Evolutionary conservation across 2,329 filamentous ascomycete genomes (phyloP).

Genomic region (Davidsoniella virescens): DNA sequence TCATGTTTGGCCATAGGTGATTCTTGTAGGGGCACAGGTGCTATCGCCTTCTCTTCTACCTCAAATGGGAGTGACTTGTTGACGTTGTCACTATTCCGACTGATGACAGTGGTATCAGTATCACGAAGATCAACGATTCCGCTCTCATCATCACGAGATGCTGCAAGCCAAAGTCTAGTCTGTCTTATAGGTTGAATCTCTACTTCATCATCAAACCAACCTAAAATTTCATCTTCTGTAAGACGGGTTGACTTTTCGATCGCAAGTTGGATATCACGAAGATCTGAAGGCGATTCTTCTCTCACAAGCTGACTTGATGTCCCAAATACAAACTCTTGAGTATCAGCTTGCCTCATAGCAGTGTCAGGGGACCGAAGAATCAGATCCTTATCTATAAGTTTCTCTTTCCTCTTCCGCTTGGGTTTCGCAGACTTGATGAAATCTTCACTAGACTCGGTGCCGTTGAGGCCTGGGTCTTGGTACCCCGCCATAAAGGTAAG

Average conservation of each 20-base stretch:
- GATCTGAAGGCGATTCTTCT: constrained; percentile 52
- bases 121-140: constrained; percentile 30
- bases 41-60: not conserved
- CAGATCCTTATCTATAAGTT: constrained; percentile 15
- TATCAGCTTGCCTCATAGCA: constrained; percentile 46
- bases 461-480: constrained; percentile 8
- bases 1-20: not conserved
- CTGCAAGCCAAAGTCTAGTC: constrained; percentile 50
- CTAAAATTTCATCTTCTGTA: constrained; percentile 2
- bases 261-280: constrained; percentile 45
- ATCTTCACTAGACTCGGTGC: not conserved
- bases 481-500: constrained; percentile 11
- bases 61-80: not conserved
- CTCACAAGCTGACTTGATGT: constrained; percentile 68
- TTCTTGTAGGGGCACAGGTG: not conserved
- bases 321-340: constrained; percentile 69
- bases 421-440: constrained; percentile 16
- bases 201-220: not conserved
- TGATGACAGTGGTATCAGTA: not conserved
- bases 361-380: constrained; percentile 51
- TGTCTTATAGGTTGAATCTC: constrained; percentile 11
- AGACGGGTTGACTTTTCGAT: constrained; percentile 39
- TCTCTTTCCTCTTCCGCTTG: constrained; percentile 22
- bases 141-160: constrained; percentile 49
- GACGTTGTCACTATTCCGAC: not conserved